Base-by-base conservation (phyloP, 805 yeast genomes). In the Wickerhamiella bombiphila region DNA sequence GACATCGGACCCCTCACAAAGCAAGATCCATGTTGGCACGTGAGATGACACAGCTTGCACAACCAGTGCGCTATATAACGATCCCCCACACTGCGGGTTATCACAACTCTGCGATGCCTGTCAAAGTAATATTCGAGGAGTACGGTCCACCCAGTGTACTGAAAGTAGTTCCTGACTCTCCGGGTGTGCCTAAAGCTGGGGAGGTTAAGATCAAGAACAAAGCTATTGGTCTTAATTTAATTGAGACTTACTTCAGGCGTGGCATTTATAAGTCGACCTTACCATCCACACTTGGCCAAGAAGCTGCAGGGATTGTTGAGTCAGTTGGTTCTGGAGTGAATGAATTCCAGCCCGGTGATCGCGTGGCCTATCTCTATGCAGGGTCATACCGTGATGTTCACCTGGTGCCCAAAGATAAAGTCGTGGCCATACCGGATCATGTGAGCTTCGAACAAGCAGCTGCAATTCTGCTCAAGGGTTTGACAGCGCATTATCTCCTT, bases 151-250 rank as follows among this genome's bases (percentile, higher is more conserved):
- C 33, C n/a, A 19, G 22, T 17, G 33, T 30, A 5, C 33, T 30
- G 21, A 9, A 30, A 22, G 22, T 30, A 6, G 33, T 30, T n/a
- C 7, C 20, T 7, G 33, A 8, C 7, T 5, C 7, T 16, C 22
- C 16, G 20, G 14, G 5, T 5, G 33, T 22, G 6, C 33, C 77
- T 37, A 53, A 35, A 22, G 66, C 63, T 3, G 63, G 66, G 37
- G 81, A 82, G 42, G 53, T 86, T 8, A 62, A 86, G 34, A 65
- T 86, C 52, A 76, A 78, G 58, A 80, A 79, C 64, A 66, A 63
- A 39, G 83, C 70, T 48, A 67, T 85, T 9, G 97, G 97, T 24
- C 61, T 83, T 50, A 83, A 83, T 50, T 80, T 70, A 62, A 78
- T 83, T 46, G 96, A 86, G 51, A 64, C 74, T 3, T 86, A 85